Base-by-base conservation (phyloP, 2,329 filamentous ascomycete species). In the Lomentospora prolificans region DNA sequence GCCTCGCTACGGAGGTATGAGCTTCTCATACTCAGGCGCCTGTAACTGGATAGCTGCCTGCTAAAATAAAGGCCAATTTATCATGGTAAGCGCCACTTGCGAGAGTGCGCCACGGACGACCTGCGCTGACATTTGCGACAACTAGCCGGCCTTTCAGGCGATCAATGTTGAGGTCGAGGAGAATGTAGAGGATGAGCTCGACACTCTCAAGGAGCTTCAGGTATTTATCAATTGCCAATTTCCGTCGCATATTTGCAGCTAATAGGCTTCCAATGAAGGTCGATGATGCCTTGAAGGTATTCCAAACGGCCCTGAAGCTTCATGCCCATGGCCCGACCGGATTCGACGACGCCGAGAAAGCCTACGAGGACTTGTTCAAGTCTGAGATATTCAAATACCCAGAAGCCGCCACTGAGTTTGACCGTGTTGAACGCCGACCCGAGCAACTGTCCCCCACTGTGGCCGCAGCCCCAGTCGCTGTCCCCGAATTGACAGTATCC, bases 111-210 rank as follows among this genome's bases (percentile, higher is more conserved):
- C 50, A 7, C 33, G 52, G 19, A 17, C 51, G 53, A 41, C 50
- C 7, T 46, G 48, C n/a, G 55, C 58, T 24, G 56, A 56, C 58
- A 52, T 56, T 55, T 6, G 52, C 51, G 22, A 55, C 58, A 46
- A 53, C 59, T 58, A 82, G 80, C 77, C 80, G 61, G 79, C 82
- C 64, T 97, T 95, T 73, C 84, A 86, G 64, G 89, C 92, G 55
- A 84, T 96, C 70, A 99, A 99, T 68, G 82, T 97, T 71, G 91
- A 96, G 70, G 87, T 89, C 8, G 94, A 96, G 72, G 89, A 95
- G 65, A 89, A 89, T 57, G 76, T 86, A 60, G 90, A 96, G 66
- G 89, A 95, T 64, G 91, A 96, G 70, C 76, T 96, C 65, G 94
- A 99, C 68, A 90, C 94, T 64, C 96, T 91, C 31, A 94, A 92